phyloP scores from a whole-genome alignment of 2,329 filamentous ascomycete genomes.

The Arachnopeziza araneosa region DNA sequence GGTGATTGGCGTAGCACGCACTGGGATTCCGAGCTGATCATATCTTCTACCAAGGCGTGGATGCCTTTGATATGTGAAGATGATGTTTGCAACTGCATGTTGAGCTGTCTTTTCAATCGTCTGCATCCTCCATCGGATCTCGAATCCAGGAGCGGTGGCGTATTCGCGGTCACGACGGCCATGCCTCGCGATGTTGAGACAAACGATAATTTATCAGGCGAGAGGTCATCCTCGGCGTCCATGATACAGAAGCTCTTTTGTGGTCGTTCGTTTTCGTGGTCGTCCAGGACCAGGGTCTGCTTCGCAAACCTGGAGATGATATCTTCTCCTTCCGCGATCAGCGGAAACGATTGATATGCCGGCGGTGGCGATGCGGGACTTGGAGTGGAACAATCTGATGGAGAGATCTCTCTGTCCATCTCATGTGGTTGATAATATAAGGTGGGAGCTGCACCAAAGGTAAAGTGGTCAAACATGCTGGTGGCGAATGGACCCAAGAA shows the following conservation, averaged over 20 bases:
- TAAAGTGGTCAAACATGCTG: slow-evolving; percentile 27
- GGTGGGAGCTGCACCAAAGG: slow-evolving; percentile 19
- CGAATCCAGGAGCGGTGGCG: not conserved
- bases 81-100: slow-evolving; percentile 21
- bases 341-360: slow-evolving; percentile 3
- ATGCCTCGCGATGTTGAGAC: slow-evolving; percentile 10
- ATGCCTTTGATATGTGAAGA: slow-evolving; percentile 19
- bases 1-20: slow-evolving; percentile 13
- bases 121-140: slow-evolving; percentile 8
- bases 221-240: slow-evolving; percentile 3
- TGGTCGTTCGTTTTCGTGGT: slow-evolving; percentile 12
- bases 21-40: slow-evolving; percentile 20
- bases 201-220: slow-evolving; percentile 12
- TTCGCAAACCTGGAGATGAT: slow-evolving; percentile 12
- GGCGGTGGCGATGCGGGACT: slow-evolving; percentile 7
- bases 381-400: slow-evolving; percentile 21
- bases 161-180: slow-evolving; percentile 8
- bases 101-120: slow-evolving; percentile 22
- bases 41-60: slow-evolving; percentile 20
- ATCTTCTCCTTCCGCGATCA: slow-evolving; percentile 1
- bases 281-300: slow-evolving; percentile 9
- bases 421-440: slow-evolving; percentile 6
- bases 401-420: slow-evolving; percentile 16
- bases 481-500: slow-evolving; percentile 2
- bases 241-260: slow-evolving; percentile 12